A percentile compares a stretch with the other conserved stretches of the same genome.
Conservation (phyloP, 164 flowering plant genomes). For the Nymphaea thermarum region DNA sequence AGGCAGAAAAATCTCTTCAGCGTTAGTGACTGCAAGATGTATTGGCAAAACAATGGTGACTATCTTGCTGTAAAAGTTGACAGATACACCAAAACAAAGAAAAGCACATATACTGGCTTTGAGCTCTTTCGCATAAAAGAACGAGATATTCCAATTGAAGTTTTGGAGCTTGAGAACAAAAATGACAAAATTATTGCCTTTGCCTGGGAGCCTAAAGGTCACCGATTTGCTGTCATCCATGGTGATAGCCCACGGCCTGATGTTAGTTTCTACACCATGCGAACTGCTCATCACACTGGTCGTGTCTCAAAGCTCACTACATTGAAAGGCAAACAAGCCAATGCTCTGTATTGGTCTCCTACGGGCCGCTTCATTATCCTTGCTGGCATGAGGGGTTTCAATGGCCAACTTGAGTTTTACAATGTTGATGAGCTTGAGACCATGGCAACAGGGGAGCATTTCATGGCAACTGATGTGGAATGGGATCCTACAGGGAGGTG, state of each 20-base stretch:
- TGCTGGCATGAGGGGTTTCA: constrained; percentile 83
- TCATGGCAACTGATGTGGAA: constrained; percentile 92
- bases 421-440: constrained; percentile 97
- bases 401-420: constrained; percentile 88
- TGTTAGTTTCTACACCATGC: constrained; percentile 74
- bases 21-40: constrained; percentile 97
- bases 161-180: constrained; percentile 94
- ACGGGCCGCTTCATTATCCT: constrained; percentile 67
- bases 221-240: constrained; percentile 91
- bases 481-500: constrained; percentile 99
- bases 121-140: constrained; percentile 98
- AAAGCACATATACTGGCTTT: constrained; percentile 92
- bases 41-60: constrained; percentile 98
- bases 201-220: constrained; percentile 99
- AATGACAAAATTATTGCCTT: constrained; percentile 94
- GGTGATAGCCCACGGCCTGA: constrained; percentile 90
- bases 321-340: constrained; percentile 85
- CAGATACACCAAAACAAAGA: constrained; percentile 85
- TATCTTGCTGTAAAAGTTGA: constrained; percentile 98
- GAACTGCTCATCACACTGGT: constrained; percentile 35
- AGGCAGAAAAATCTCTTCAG: constrained; percentile 98
- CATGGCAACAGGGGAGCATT: constrained; percentile 88
- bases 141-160: constrained; percentile 93
- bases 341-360: constrained; percentile 98
- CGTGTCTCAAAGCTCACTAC: constrained; percentile 80